Conservation (phyloP, 2,329 filamentous ascomycete species). For the Claviceps pusilla region DNA sequence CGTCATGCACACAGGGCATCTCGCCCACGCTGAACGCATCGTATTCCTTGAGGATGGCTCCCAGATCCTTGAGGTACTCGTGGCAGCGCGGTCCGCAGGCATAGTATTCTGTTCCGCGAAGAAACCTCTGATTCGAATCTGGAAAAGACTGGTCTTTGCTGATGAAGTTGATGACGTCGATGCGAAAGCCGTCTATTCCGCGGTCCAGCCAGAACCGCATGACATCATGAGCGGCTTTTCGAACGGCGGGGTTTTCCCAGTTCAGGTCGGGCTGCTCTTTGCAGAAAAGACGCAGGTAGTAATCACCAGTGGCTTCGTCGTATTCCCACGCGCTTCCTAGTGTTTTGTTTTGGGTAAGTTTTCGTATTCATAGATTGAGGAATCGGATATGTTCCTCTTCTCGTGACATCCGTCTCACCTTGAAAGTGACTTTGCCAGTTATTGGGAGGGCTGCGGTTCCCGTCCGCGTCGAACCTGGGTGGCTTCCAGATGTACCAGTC, state of each 20-base stretch:
- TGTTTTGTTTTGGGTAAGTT: neutral
- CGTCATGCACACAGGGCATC: conserved; percentile 31
- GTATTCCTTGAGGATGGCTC: conserved; percentile 28
- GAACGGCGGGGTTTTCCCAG: conserved; percentile 55
- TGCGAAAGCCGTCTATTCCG: conserved; percentile 50
- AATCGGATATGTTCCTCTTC: neutral
- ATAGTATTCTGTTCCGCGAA: conserved; percentile 27
- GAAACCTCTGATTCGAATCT: conserved; percentile 24
- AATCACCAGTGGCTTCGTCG: conserved; percentile 32
- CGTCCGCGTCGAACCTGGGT: conserved; percentile 39
- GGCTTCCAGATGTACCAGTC: conserved; percentile 54
- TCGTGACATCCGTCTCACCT: conserved; percentile 10
- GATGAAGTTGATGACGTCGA: conserved; percentile 55
- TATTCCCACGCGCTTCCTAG: conserved; percentile 29
- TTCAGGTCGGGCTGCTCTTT: conserved; percentile 63
- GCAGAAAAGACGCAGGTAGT: conserved; percentile 54
- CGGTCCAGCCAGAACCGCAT: conserved; percentile 62
- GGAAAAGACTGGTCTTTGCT: conserved; percentile 45
- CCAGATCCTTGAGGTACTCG: conserved; percentile 31
- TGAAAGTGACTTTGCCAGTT: conserved; percentile 35
- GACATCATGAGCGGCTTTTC: conserved; percentile 49
- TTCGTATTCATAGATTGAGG: neutral
- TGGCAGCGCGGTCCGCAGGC: conserved; percentile 37
- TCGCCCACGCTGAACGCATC: conserved; percentile 38
- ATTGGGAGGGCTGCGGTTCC: conserved; percentile 45